Evolutionary conservation across 495 filamentous ascomycete genomes (phyloP).

Genomic region (Penicillium canariense): DNA sequence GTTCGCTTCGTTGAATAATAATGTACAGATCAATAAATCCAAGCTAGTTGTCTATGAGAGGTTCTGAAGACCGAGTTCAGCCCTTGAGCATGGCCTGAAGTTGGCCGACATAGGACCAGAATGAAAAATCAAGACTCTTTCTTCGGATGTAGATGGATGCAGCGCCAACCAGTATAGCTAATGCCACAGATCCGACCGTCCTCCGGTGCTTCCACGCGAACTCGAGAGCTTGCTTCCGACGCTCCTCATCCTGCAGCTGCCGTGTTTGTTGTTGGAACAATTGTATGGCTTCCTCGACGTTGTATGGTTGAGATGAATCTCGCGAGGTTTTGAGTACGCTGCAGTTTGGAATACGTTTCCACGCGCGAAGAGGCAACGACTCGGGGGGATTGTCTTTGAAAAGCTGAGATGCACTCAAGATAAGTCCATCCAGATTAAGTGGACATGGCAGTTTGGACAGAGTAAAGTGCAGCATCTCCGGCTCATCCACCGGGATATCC

Average conservation of each 20-base stretch:
- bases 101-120: slow-evolving; percentile 37
- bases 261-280: slow-evolving; percentile 67
- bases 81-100: slow-evolving; percentile 26
- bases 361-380: slow-evolving; percentile 57
- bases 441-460: slow-evolving; percentile 83
- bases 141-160: slow-evolving; percentile 53
- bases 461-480: slow-evolving; percentile 88
- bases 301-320: slow-evolving; percentile 43
- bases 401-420: slow-evolving; percentile 59
- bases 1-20: no score
- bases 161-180: slow-evolving; percentile 63
- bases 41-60: no score
- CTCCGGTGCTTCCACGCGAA: slow-evolving; percentile 59
- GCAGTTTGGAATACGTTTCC: slow-evolving; percentile 65
- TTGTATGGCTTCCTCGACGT: slow-evolving; percentile 56
- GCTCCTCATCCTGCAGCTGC: slow-evolving; percentile 63
- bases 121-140: slow-evolving; percentile 41
- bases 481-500: slow-evolving; percentile 76
- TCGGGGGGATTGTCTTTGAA: slow-evolving; percentile 71
- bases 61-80: slow-evolving; percentile 2
- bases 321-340: slow-evolving; percentile 85
- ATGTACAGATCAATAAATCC: no score
- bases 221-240: slow-evolving; percentile 49
- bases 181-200: slow-evolving; percentile 53
- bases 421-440: slow-evolving; percentile 78